Evolutionary conservation across 768 basidiomycete species (phyloP).

Genomic region (Pluteus cervinus): DNA sequence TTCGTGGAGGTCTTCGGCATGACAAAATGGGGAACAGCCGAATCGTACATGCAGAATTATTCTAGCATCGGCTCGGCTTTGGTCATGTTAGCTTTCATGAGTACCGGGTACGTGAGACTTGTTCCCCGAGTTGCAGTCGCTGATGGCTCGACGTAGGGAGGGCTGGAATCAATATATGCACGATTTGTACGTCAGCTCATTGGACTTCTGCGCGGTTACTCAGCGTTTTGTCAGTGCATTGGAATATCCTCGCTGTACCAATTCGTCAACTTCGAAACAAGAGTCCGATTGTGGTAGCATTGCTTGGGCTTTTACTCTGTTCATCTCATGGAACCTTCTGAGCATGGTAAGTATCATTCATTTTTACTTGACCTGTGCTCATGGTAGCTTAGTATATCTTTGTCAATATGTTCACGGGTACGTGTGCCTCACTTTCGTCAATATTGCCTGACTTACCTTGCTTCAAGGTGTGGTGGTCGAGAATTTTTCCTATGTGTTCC

Average conservation of each 20-base stretch:
- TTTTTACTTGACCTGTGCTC: neutral
- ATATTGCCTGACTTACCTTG: too few species aligned
- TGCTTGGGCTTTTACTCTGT: conserved; percentile 78
- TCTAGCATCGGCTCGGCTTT: conserved; percentile 71
- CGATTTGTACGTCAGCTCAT: conserved; percentile 61
- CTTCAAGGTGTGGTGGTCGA: conserved; percentile 85
- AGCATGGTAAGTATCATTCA: conserved; percentile 68
- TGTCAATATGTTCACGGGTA: conserved; percentile 91
- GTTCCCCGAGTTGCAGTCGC: conserved; percentile 3
- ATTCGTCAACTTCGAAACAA: conserved; percentile 31
- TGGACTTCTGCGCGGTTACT: conserved; percentile 5
- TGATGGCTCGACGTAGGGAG: conserved; percentile 47
- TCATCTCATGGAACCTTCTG: conserved; percentile 92
- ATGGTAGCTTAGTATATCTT: conserved; percentile 73
- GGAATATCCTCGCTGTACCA: conserved; percentile 77
- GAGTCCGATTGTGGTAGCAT: conserved; percentile 87
- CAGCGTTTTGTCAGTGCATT: conserved; percentile 46
- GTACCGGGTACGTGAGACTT: conserved; percentile 64
- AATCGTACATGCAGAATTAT: conserved; percentile 70
- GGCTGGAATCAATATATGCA: conserved; percentile 99
- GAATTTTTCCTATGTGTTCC: conserved; percentile 94
- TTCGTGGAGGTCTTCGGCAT: conserved; percentile 88
- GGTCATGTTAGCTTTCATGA: conserved; percentile 90
- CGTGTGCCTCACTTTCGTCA: conserved; percentile 7
- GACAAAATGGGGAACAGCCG: conserved; percentile 77